Evolutionary conservation across 1,139 yeast species (phyloP).

Genomic region (Blastobotrys elegans): DNA sequence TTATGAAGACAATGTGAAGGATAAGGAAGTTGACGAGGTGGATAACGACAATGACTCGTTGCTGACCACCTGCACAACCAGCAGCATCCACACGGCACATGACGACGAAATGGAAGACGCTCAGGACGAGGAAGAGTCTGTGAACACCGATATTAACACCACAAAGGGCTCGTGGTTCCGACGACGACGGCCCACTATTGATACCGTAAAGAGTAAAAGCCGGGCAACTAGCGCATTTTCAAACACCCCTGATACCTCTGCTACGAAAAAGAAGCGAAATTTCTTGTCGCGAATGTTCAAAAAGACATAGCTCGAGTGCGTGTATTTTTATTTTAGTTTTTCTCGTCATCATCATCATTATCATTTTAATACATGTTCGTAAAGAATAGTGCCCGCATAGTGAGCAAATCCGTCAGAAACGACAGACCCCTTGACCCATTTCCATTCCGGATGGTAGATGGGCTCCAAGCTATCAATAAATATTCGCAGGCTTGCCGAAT

Average conservation of each 20-base stretch:
- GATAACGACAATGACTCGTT: neutral
- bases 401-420: slow-evolving; percentile 12
- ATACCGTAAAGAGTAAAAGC: neutral
- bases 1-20: slow-evolving; percentile 12
- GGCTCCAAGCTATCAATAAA: slow-evolving; percentile 4
- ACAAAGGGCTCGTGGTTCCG: slow-evolving; percentile 5
- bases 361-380: slow-evolving; percentile 9
- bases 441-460: slow-evolving; percentile 10
- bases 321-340: neutral
- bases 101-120: too few relatives aligned
- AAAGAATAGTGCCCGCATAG: slow-evolving; percentile 8
- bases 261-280: neutral
- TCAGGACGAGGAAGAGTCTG: neutral
- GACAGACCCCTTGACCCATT: slow-evolving; percentile 1
- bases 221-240: neutral
- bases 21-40: neutral
- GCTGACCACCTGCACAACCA: neutral
- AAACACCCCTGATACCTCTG: neutral
- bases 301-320: neutral
- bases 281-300: slow-evolving; percentile 4
- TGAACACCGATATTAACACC: neutral
- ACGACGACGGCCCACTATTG: neutral
- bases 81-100: too few relatives aligned
- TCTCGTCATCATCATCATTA: neutral
- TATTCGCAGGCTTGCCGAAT: slow-evolving; percentile 1